phyloP scores from a whole-genome alignment of 2,329 filamentous ascomycete species.

The Colletotrichum tropicale region DNA sequence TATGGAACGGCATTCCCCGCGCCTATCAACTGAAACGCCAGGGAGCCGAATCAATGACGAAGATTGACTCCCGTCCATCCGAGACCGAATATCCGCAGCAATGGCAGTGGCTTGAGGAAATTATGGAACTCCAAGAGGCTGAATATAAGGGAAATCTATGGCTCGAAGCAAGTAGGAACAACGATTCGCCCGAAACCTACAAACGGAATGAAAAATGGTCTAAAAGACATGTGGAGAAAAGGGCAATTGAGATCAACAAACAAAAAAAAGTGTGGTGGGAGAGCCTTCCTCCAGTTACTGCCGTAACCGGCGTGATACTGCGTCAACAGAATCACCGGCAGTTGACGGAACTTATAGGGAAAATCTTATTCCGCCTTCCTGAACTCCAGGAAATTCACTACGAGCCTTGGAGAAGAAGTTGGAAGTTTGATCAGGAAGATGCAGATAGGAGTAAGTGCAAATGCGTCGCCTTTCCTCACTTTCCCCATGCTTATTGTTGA shows the following conservation, averaged over 20 bases:
- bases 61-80: fast-evolving
- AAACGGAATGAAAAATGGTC: neutral
- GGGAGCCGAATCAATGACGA: no score
- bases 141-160: neutral
- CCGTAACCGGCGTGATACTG: neutral
- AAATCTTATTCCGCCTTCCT: neutral
- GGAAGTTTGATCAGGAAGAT: neutral
- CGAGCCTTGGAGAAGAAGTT: neutral
- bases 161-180: neutral
- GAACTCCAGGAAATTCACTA: neutral
- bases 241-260: no score
- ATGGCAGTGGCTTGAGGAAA: no score
- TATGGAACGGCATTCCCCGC: neutral
- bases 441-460: neutral
- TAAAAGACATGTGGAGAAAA: neutral
- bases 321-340: neutral
- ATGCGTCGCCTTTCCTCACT: neutral
- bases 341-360: neutral
- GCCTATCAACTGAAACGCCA: neutral
- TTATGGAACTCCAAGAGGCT: neutral
- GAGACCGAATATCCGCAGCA: neutral
- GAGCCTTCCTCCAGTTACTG: neutral
- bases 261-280: neutral
- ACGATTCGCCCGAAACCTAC: neutral
- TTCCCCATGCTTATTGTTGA: neutral